phyloP scores from a whole-genome alignment of 2,329 filamentous ascomycete species.

The Botrytis tulipae region DNA sequence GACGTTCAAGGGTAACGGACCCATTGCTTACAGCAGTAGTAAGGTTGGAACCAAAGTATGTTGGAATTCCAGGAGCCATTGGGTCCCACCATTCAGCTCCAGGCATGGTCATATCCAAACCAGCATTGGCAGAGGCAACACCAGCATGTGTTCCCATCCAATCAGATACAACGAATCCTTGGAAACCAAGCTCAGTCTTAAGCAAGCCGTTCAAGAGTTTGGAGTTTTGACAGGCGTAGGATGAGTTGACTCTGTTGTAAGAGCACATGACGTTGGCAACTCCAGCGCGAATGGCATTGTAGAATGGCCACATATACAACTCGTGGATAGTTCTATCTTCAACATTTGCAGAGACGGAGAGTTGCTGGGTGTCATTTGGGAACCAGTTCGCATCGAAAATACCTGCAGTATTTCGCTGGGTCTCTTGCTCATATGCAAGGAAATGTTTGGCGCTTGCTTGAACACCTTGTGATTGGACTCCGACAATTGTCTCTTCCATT shows the following conservation, averaged over 20 bases:
- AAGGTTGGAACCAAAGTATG: constrained; percentile 29
- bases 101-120: constrained; percentile 69
- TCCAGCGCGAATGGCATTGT: constrained; percentile 73
- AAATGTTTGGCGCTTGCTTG: constrained; percentile 42
- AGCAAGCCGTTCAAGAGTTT: constrained; percentile 49
- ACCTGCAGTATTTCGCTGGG: constrained; percentile 35
- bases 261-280: constrained; percentile 74
- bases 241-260: constrained; percentile 48
- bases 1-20: constrained; percentile 42
- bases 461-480: constrained; percentile 39
- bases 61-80: constrained; percentile 11
- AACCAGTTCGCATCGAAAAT: constrained; percentile 9
- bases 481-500: constrained; percentile 39
- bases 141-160: constrained; percentile 62
- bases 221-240: constrained; percentile 51
- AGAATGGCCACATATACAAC: constrained; percentile 83
- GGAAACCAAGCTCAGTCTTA: constrained; percentile 51
- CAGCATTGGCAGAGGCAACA: constrained; percentile 56
- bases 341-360: constrained; percentile 66
- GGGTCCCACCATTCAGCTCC: constrained; percentile 39
- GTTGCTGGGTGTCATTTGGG: constrained; percentile 21
- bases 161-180: constrained; percentile 62
- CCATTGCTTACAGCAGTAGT: constrained; percentile 49
- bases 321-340: constrained; percentile 73
- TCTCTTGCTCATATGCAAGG: constrained; percentile 54